A percentile compares a stretch with the other conserved stretches of the same genome.
Conservation (phyloP, 129 eudicot genomes). For the Solidago caesia region DNA sequence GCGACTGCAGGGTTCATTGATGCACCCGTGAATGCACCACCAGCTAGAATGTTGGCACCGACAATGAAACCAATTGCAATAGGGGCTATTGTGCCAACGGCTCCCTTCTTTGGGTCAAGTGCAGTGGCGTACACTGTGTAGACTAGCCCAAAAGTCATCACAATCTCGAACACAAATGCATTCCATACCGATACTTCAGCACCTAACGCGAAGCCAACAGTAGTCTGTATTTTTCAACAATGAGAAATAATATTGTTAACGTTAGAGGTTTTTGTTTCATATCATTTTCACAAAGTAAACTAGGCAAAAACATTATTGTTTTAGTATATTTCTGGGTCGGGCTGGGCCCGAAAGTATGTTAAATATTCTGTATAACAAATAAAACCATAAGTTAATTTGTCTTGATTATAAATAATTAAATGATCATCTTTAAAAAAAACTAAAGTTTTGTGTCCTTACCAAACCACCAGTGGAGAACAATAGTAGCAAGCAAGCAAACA, state of each 20-base stretch:
- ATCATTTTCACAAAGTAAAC: background rate
- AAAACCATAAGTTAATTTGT: too few species aligned
- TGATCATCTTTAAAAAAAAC: background rate
- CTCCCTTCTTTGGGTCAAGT: slow-evolving; percentile 54
- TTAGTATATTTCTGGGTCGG: too few species aligned
- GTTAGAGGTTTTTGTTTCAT: background rate
- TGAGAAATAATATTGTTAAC: background rate
- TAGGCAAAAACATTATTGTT: too few species aligned
- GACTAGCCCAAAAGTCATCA: slow-evolving; percentile 60
- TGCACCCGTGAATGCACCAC: slow-evolving; percentile 66
- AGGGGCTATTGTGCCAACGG: slow-evolving; percentile 50
- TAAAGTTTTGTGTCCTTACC: slow-evolving; percentile 27
- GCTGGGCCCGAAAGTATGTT: too few species aligned
- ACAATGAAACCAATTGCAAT: slow-evolving; percentile 59
- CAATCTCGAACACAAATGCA: slow-evolving; percentile 54
- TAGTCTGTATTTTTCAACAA: slow-evolving; percentile 32
- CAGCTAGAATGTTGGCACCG: slow-evolving; percentile 59
- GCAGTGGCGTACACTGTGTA: slow-evolving; percentile 71
- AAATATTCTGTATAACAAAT: too few species aligned
- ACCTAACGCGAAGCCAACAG: slow-evolving; percentile 36
- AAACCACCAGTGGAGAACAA: slow-evolving; percentile 49
- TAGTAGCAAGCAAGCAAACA: slow-evolving; percentile 51
- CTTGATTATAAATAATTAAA: too few species aligned
- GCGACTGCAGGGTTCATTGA: slow-evolving; percentile 68
- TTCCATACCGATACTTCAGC: slow-evolving; percentile 46